Evolutionary conservation across 345 rosid species (phyloP), one percentile per base, ranked within the genome.

Genomic region (Clarkia xantiana): DNA sequence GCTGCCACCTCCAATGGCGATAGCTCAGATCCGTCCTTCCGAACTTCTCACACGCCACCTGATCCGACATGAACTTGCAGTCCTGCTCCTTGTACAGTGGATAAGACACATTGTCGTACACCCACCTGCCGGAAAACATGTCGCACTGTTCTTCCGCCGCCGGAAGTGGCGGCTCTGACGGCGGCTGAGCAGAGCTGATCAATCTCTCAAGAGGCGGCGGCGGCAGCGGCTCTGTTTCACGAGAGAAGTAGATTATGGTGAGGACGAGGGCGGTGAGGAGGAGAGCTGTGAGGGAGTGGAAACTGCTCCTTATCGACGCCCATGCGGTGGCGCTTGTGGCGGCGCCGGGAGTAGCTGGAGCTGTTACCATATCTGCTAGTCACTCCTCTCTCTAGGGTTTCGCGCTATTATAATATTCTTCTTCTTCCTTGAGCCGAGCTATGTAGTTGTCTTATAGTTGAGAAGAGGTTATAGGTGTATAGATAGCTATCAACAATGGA

Each of bases 1-100:
- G 98, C 40, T 91, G 83, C 95, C 98, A 91, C 50, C 79, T 78
- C 96, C 89, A 84, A 16, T 66, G 70, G 67, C 68, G 93, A 43
- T 73, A 84, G 56, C 43, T 52, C 47, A 76, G 62, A 54, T 91
- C 89, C 55, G 75, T 74, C 61, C 98, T 76, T 18, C 96, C 98
- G 58, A 79, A 84, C 64, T 82, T 78, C 70, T 71, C 67, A 52
- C 94, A 81, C 44, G 93, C 83, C 67, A 81, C 64, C 61, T 86
- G 83, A 29, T 78, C 86, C 7, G 93, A 79, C 76, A 81, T 76
- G 68, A 65, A 84, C 67, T 57, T 70, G 59, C 98, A 91, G 5
- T 76, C 68, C 44, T 71, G 71, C 66, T 81, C 98, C 67, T 80
- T 75, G 56, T 91, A 91, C 41, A 81, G 17, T 40, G 98, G 98